Evolutionary conservation across 2,329 filamentous ascomycete genomes (phyloP).

Genomic region (Elsinoe necatrix): DNA sequence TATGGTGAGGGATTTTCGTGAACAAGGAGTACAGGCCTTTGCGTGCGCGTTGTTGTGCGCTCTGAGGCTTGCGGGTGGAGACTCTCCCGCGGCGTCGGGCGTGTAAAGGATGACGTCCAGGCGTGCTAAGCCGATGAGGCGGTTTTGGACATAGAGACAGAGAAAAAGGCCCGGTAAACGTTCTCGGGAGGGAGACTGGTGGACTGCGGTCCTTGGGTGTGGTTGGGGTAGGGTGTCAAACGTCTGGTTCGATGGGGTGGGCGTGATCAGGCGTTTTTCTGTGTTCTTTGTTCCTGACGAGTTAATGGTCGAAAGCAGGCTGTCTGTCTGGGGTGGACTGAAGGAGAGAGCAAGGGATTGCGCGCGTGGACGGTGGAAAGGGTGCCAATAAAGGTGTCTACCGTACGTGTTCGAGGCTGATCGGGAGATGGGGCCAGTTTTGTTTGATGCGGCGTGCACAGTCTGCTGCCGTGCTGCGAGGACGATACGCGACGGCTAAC

Average conservation of each 20-base stretch:
- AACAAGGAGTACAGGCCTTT: not conserved
- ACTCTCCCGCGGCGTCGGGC: not conserved
- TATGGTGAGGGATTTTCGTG: not conserved
- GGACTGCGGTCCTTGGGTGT: not conserved
- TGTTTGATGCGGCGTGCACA: not conserved
- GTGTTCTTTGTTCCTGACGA: conserved; percentile 1
- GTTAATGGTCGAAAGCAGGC: conserved; percentile 11
- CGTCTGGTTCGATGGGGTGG: conserved; percentile 8
- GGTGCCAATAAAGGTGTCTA: conserved; percentile 10
- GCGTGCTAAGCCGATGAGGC: conserved; percentile 11
- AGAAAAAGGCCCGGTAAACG: conserved; percentile 9
- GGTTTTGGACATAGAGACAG: conserved; percentile 11
- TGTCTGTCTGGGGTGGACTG: not conserved
- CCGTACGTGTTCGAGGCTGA: conserved; percentile 7
- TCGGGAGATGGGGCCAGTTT: conserved; percentile 8
- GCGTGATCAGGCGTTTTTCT: not conserved
- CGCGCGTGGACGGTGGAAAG: conserved; percentile 9
- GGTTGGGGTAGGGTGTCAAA: conserved; percentile 11
- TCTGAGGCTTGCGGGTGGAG: conserved; percentile 1
- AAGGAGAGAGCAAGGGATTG: conserved; percentile 5
- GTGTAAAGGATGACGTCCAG: conserved; percentile 14
- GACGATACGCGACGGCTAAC: conserved; percentile 4
- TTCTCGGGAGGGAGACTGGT: conserved; percentile 9
- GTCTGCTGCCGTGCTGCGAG: not conserved
- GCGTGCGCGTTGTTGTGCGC: conserved; percentile 7